phyloP scores from a whole-genome alignment of 805 yeast genomes.

The Saccharomycopsis sp. region DNA sequence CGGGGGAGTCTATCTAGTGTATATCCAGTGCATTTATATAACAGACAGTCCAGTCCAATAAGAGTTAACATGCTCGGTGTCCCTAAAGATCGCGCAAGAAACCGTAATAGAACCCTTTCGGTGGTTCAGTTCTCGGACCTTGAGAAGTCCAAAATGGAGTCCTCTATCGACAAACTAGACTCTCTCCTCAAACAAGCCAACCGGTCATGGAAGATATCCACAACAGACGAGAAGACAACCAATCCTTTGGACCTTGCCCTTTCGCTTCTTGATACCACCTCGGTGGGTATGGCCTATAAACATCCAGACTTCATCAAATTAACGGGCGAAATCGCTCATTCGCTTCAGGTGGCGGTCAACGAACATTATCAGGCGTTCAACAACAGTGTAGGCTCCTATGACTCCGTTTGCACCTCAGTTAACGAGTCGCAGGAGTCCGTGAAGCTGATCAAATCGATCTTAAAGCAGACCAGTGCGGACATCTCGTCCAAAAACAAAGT shows the following conservation, averaged over 20 bases:
- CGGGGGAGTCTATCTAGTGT: too few relatives aligned
- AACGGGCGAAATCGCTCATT: slow-evolving; percentile 47
- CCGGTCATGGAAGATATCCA: slow-evolving; percentile 43
- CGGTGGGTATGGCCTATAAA: slow-evolving; percentile 84
- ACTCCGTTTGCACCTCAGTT: slow-evolving; percentile 57
- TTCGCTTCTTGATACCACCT: slow-evolving; percentile 74
- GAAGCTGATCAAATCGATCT: slow-evolving; percentile 38
- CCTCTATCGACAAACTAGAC: slow-evolving; percentile 16
- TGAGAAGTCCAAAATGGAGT: slow-evolving; percentile 20
- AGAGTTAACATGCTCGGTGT: not conserved
- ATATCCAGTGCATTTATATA: too few relatives aligned
- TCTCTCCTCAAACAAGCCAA: slow-evolving; percentile 27
- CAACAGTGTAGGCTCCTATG: slow-evolving; percentile 78
- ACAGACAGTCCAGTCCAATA: too few relatives aligned
- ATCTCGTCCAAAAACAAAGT: slow-evolving; percentile 49
- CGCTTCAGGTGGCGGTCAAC: slow-evolving; percentile 65
- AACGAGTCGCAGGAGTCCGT: slow-evolving; percentile 60
- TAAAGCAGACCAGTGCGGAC: slow-evolving; percentile 43
- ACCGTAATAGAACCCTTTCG: slow-evolving; percentile 15
- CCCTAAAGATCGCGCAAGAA: slow-evolving; percentile 2
- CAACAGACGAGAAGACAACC: slow-evolving; percentile 40
- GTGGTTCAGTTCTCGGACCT: slow-evolving; percentile 20
- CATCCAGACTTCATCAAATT: slow-evolving; percentile 59
- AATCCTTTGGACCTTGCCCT: slow-evolving; percentile 85
- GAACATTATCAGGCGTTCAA: slow-evolving; percentile 81